Evolutionary conservation across 2,329 filamentous ascomycete species (phyloP).

Genomic region (Aspergillus quadricinctus): DNA sequence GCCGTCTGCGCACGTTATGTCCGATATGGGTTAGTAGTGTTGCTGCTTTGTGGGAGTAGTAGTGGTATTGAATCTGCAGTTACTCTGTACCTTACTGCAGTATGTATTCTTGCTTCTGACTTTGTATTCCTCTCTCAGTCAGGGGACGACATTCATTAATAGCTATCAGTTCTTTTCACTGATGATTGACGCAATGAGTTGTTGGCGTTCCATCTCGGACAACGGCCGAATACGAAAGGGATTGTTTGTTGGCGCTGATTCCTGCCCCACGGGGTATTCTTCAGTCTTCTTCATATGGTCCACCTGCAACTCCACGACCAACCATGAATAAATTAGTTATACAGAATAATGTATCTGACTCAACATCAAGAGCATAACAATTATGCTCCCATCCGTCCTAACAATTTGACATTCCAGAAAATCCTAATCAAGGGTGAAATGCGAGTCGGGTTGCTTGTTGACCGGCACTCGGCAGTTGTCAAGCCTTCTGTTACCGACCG

Average conservation of each 20-base stretch:
- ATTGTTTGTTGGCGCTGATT: not conserved
- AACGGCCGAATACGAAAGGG: not conserved
- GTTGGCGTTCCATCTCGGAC: not conserved
- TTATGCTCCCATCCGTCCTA: not conserved
- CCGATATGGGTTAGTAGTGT: not conserved
- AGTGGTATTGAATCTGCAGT: not conserved
- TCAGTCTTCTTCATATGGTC: not conserved
- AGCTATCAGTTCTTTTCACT: not conserved
- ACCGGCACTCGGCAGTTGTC: not conserved
- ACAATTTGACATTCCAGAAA: not conserved
- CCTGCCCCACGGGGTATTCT: not conserved
- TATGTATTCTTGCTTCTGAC: not conserved
- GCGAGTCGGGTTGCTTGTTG: not conserved
- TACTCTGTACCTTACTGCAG: too few species aligned
- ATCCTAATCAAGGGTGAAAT: not conserved
- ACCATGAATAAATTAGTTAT: too few species aligned
- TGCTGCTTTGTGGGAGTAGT: too few species aligned
- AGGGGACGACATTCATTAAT: not conserved
- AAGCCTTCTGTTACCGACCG: not conserved
- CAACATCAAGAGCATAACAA: not conserved
- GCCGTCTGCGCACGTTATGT: not conserved
- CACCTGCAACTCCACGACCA: not conserved
- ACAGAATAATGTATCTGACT: too few species aligned
- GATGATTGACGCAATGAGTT: not conserved
- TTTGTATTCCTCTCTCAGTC: not conserved